Conservation (phyloP, 1,284 basidiomycete genomes). For the Pseudomicrostroma phylloplanum region DNA sequence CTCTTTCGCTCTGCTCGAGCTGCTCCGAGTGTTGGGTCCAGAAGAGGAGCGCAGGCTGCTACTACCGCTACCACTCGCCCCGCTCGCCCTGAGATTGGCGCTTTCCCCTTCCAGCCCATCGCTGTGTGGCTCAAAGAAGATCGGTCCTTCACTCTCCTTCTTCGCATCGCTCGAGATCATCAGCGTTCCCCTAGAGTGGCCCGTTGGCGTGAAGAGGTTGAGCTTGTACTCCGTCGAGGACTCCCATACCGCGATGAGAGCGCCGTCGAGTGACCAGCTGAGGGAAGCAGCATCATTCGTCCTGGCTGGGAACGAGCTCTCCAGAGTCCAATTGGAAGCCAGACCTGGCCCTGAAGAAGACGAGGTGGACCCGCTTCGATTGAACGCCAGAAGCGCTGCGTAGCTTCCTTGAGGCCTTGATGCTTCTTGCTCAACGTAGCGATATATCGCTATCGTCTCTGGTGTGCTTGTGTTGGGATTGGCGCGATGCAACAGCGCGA, state of each 20-base stretch:
- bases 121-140: not conserved
- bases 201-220: not conserved
- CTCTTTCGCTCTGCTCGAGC: not conserved
- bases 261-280: not conserved
- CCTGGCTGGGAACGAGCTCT: not conserved
- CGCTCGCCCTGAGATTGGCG: not conserved
- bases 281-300: conserved; percentile 3
- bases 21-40: not conserved
- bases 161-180: not conserved
- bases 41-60: not conserved
- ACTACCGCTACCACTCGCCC: not conserved
- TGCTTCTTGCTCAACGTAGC: not conserved
- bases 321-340: not conserved
- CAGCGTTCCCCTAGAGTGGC: not conserved
- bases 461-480: not conserved
- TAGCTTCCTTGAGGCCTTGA: not conserved
- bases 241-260: conserved; percentile 7
- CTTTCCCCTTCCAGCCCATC: not conserved
- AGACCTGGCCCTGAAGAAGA: not conserved
- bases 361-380: not conserved
- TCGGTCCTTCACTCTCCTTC: not conserved
- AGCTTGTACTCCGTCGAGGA: not conserved
- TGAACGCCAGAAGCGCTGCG: not conserved
- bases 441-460: not conserved
- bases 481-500: not conserved